A percentile compares a stretch with the other conserved stretches of the same genome.
phyloP scores from a whole-genome alignment of 2,329 filamentous ascomycete species.

The Cyphellophora europaea region DNA sequence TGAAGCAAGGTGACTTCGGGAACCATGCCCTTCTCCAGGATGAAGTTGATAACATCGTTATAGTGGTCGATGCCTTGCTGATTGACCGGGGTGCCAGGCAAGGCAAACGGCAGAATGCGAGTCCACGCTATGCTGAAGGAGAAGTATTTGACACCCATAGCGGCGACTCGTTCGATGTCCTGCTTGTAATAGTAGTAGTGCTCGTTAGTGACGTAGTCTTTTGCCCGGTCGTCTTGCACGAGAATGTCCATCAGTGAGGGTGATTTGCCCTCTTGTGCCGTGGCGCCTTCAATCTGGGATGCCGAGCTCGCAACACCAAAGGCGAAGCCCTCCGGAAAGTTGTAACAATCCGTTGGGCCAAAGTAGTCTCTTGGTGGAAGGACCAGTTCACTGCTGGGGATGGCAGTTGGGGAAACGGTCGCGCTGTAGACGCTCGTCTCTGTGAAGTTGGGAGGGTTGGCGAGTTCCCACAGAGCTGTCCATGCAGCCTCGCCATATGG shows the following conservation, averaged over 20 bases:
- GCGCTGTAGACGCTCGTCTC: conserved; percentile 30
- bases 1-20: conserved; percentile 33
- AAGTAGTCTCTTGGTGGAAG: conserved; percentile 46
- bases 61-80: conserved; percentile 38
- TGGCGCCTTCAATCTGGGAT: conserved; percentile 36
- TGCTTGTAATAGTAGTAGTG: conserved; percentile 43
- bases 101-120: conserved; percentile 39
- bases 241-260: conserved; percentile 31
- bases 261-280: conserved; percentile 27
- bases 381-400: conserved; percentile 46
- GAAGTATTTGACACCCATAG: conserved; percentile 30
- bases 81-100: conserved; percentile 35
- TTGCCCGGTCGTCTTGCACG: conserved; percentile 22
- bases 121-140: conserved; percentile 40
- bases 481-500: conserved; percentile 28
- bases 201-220: conserved; percentile 41
- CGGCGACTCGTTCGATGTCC: conserved; percentile 31
- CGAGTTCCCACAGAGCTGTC: conserved; percentile 25
- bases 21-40: conserved; percentile 32
- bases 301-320: conserved; percentile 35
- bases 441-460: conserved; percentile 24
- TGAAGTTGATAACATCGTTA: conserved; percentile 36
- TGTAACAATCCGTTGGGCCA: conserved; percentile 23
- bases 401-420: conserved; percentile 45
- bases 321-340: conserved; percentile 30